phyloP scores from a whole-genome alignment of 1,284 basidiomycete genomes.

The Cerrena zonata region DNA sequence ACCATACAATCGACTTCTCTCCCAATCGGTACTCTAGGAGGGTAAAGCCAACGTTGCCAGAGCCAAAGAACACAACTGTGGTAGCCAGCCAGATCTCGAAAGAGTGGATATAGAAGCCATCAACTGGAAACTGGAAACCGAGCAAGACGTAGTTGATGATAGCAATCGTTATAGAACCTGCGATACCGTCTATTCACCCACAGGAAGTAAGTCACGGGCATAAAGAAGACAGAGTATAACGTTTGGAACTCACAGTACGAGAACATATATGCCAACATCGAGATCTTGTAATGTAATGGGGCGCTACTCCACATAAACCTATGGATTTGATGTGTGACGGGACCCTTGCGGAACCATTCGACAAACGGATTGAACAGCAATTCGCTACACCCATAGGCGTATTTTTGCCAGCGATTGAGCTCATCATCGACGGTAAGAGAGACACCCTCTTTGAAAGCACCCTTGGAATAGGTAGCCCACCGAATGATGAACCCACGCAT shows the following conservation, averaged over 20 bases:
- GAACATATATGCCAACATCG: conserved; percentile 41
- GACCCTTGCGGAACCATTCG: conserved; percentile 44
- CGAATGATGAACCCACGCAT: conserved; percentile 47
- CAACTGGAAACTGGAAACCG: conserved; percentile 42
- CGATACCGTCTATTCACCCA: conserved; percentile 32
- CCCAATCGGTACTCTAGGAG: conserved; percentile 48
- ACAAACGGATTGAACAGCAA: conserved; percentile 42
- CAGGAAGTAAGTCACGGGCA: not conserved
- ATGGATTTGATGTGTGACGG: conserved; percentile 44
- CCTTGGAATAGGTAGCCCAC: conserved; percentile 51
- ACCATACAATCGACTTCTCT: conserved; percentile 26
- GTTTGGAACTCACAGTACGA: conserved; percentile 35
- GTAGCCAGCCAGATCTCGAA: conserved; percentile 45
- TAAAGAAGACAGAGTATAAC: not conserved
- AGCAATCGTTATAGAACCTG: conserved; percentile 33
- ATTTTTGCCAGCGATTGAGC: conserved; percentile 57
- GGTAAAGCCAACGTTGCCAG: conserved; percentile 44
- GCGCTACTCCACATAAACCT: conserved; percentile 37
- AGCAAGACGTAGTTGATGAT: conserved; percentile 41
- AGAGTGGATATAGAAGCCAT: conserved; percentile 39
- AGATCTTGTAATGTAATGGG: conserved; percentile 40
- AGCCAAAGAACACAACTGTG: conserved; percentile 45
- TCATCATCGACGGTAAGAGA: conserved; percentile 48
- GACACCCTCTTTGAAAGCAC: conserved; percentile 56
- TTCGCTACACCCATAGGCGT: conserved; percentile 40